Evolutionary conservation across 768 basidiomycete species (phyloP).

Genomic region (Mycena chlorophos): DNA sequence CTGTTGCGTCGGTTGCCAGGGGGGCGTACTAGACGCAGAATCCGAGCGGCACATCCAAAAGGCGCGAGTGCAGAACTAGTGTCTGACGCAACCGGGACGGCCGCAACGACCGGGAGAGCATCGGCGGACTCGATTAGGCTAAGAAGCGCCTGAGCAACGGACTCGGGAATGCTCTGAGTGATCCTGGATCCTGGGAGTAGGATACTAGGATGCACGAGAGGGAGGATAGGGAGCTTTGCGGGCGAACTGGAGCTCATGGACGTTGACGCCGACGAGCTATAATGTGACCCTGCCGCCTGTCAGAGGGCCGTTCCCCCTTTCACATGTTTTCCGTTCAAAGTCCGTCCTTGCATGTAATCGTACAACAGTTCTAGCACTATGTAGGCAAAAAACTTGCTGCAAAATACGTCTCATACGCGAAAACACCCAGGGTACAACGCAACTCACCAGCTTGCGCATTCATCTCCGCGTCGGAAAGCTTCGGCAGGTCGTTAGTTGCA

Average conservation of each 20-base stretch:
- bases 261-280: no score
- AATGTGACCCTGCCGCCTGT: no score
- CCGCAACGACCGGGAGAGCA: conserved; percentile 67
- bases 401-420: conserved; percentile 11
- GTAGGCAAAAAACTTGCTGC: conserved; percentile 67
- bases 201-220: conserved; percentile 68
- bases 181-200: conserved; percentile 74
- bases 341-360: neutral
- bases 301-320: no score
- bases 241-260: conserved; percentile 35
- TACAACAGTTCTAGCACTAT: conserved; percentile 29
- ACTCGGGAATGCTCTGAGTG: conserved; percentile 62
- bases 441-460: conserved; percentile 68
- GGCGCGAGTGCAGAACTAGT: conserved; percentile 32
- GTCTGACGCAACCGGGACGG: conserved; percentile 47
- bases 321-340: neutral
- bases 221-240: conserved; percentile 65
- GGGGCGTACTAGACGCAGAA: conserved; percentile 69
- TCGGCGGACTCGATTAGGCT: conserved; percentile 70
- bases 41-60: conserved; percentile 70
- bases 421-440: neutral
- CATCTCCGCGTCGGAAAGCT: conserved; percentile 63
- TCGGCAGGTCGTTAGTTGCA: conserved; percentile 1
- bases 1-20: conserved; percentile 44
- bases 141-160: conserved; percentile 65